Evolutionary conservation across 805 yeast genomes (phyloP).

Genomic region (Zygosaccharomyces siamensis): DNA sequence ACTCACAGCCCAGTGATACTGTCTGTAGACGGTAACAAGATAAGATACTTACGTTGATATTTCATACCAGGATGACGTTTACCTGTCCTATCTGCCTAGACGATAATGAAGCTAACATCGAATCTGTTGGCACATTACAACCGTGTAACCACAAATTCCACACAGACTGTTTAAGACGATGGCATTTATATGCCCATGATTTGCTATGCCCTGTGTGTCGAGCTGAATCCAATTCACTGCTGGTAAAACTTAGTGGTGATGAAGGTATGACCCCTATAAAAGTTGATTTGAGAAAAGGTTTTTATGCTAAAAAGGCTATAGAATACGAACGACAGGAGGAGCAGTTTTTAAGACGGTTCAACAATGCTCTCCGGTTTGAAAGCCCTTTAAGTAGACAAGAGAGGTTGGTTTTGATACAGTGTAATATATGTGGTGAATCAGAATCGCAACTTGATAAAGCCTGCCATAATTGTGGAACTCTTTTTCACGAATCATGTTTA

Average conservation of each 20-base stretch:
- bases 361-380: slow-evolving; percentile 1
- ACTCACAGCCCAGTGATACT: background rate
- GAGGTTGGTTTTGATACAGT: slow-evolving; percentile 7
- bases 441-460: slow-evolving; percentile 9
- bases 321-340: slow-evolving; percentile 11
- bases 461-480: slow-evolving; percentile 17
- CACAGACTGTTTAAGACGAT: slow-evolving; percentile 48
- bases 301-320: slow-evolving; percentile 10
- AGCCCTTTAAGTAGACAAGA: background rate
- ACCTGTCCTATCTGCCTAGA: slow-evolving; percentile 64
- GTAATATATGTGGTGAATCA: slow-evolving; percentile 23
- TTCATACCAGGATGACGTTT: background rate
- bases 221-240: slow-evolving; percentile 10
- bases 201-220: slow-evolving; percentile 32
- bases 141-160: slow-evolving; percentile 58
- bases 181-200: slow-evolving; percentile 39
- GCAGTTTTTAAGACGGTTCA: slow-evolving; percentile 3
- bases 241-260: slow-evolving; percentile 2
- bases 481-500: slow-evolving; percentile 27
- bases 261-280: slow-evolving; percentile 1
- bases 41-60: background rate
- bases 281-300: slow-evolving; percentile 17
- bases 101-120: slow-evolving; percentile 14
- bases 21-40: background rate
- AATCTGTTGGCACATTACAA: slow-evolving; percentile 28